Evolutionary conservation across 1,284 basidiomycete genomes (phyloP), one percentile per base, ranked within the genome.

Genomic region (Tilletia walkeri): DNA sequence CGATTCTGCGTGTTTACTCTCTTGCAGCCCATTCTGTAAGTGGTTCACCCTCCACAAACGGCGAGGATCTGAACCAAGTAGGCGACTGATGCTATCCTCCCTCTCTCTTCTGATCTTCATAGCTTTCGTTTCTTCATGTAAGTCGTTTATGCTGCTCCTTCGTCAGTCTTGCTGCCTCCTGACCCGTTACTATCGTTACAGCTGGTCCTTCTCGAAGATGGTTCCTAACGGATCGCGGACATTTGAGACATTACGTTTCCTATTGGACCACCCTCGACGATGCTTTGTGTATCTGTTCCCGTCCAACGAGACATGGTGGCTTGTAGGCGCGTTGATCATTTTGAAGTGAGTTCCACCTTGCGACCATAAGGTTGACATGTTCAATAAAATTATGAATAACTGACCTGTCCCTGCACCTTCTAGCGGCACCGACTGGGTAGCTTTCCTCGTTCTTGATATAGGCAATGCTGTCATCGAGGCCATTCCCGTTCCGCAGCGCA

Each of bases 281-380:
- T 87, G 95, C 85, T 98, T 93, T 81, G 89, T 95, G 54, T 95
- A 96, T 83, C 88, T 99, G 6, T 98, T 99, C 80, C 95, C 95
- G 0, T 90, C 93, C 0, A 77, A 77, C 75, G 94, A 98, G 82
- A 98, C 95, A 1, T 95, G 94, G 93, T 93, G 95, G 78, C 88
- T 97, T 16, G 75, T 93, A 0, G 88, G 88, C 30, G 81, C 85
- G 2, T 89, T 96, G 56, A 54, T 91, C 9, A 80, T 86, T 3
- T 86, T 97, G 45, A 93, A 89, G 90, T 92, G 77, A 73, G 88
- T 84, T 30, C 24, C 24, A 30, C 24, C 24, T 30, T 30, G 24
- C 4, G 24, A 30, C 24, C 24, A 30, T 30, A 30, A 30, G 24
- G 24, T 30, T 30, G 24, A 1, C 24, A 30, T 30, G 24, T 30